Evolutionary conservation across 192 early-diverging fungal species (phyloP), one percentile per base, ranked within the genome.

Genomic region (Coemansia sp.): DNA sequence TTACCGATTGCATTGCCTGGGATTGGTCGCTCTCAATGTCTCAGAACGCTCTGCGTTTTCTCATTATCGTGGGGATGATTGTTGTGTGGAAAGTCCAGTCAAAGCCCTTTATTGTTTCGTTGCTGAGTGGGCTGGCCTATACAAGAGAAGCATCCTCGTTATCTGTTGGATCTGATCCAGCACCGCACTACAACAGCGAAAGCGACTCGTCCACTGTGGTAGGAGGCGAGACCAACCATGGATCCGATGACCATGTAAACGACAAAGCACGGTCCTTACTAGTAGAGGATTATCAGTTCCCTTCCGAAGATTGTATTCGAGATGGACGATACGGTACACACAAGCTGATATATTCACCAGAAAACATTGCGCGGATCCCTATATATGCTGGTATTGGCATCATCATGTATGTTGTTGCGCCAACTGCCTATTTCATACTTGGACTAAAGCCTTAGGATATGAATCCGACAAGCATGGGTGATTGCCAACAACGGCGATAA

Each of bases 341-440:
- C 56, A 44, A 64, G 64, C 42, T 79, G 41, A 84, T 84, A 71
- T 54, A 42, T 12, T 53, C 78, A 6, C 61, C 76, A 7, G 84
- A 85, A 42, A 81, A 81, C 68, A 62, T 85, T 42, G 74, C 80
- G 7, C 76, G 84, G 25, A 64, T 85, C 7, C 76, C 80, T 40
- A 79, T 83, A 5, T 85, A 85, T 48, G 61, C 63, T 9, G 80
- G 80, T 37, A 73, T 85, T 17, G 68, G 79, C 14, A 39, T 82
- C 6, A 51, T 76, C 7, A 64, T 72, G 6, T 61, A 51, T 42
- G 67, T 69, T 11, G 69, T 51, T 46, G 64, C 65, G 7, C 84
- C 84, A 9, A 3, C 74, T 0, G 19, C 65, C 0, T 85, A 57
- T 38, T 48, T 76, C 32, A 12, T 64, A 1, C 41, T 78, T 16